Base-by-base conservation (phyloP, 495 filamentous ascomycete species). In the Hamigera avellanea region DNA sequence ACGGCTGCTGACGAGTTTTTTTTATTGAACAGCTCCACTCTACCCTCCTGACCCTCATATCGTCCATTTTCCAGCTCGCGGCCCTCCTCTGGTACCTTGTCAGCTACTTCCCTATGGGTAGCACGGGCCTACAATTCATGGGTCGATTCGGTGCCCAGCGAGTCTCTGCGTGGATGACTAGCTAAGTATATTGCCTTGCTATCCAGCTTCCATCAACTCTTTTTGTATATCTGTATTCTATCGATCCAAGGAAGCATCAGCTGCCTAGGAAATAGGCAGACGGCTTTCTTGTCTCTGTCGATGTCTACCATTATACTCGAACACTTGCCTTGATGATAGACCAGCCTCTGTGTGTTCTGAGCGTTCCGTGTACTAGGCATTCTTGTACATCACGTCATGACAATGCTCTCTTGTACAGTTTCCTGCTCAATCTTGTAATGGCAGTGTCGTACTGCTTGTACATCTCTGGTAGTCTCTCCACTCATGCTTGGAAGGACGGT, bases 101-200 rank as follows among this genome's bases (percentile, higher is more conserved):
- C 59, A 91, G 83, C 62, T 98, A 98, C 64, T 98, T 98, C 56
- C 91, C 91, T 2, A 93, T 95, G 87, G 91, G 91, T 16, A 83
- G 81, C 33, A 86, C 76, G 33, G 86, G 89, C 14, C 61, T 95
- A 43, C 78, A 88, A 44, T 81, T 93, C 46, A 86, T 86, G 49
- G 81, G 85, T 27, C 76, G 74, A 9, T 86, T 93, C 46, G 91
- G 89, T 8, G 84, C 80, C 13, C 80, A 78, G 55, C 69, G 86
- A 47, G 83, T 93, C 12, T 71, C 85, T 8, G 71, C 86, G 37
- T 98, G 91, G 91, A 81, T 98, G 75, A 78, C 74, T 34, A 78
- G 81, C 36, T 94, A 61, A 70, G 12, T 15, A 33, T 14, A 39
- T 19, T 14, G 6, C 16, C 19, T n/a, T n/a, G n/a, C n/a, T n/a